A percentile compares a stretch with the other conserved stretches of the same genome.
These are phyloP conservation scores for Colletotrichum lupini DNA, from an alignment of 2,329 filamentous ascomycete genomes.

Conservation along the genomic window DNA sequence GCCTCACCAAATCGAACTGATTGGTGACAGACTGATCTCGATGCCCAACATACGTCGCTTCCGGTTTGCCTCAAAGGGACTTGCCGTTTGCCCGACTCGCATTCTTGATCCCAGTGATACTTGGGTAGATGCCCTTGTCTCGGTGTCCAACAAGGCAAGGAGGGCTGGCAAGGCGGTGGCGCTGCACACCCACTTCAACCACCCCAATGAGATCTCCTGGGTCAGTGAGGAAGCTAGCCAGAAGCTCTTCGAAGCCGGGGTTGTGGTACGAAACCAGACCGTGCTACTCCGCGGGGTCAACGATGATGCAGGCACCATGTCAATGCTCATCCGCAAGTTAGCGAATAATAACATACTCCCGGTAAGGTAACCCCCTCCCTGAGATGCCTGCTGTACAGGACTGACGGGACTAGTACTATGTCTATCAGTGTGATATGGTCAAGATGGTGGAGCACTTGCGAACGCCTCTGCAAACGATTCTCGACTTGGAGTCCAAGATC, in stretches of 20 bases:
- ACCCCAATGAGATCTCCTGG: conserved; percentile 72
- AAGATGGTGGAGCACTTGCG: conserved; percentile 70
- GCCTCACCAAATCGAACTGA: conserved; percentile 61
- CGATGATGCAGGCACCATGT: conserved; percentile 64
- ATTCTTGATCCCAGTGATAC: conserved; percentile 62
- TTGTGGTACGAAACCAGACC: conserved; percentile 67
- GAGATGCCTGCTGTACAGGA: too few relatives aligned
- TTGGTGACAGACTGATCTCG: conserved; percentile 65
- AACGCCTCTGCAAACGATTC: conserved; percentile 68
- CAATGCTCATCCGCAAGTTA: conserved; percentile 61
- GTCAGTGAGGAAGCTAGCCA: conserved; percentile 62
- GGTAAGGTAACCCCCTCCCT: conserved; percentile 47
- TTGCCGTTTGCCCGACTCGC: conserved; percentile 68
- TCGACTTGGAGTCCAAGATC: conserved; percentile 67
- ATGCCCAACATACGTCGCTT: conserved; percentile 70
- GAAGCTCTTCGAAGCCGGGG: conserved; percentile 59
- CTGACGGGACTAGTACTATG: conserved; percentile 63
- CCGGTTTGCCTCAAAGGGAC: conserved; percentile 71
- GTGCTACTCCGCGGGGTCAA: conserved; percentile 71
- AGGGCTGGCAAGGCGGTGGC: conserved; percentile 68
- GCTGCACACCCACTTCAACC: conserved; percentile 74
- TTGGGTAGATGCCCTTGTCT: conserved; percentile 65
- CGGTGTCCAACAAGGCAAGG: conserved; percentile 61
- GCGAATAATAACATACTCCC: conserved; percentile 68
- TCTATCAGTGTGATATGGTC: conserved; percentile 75